Base-by-base conservation (phyloP, 108 stramenopile species). In the Nitzschia palea region DNA sequence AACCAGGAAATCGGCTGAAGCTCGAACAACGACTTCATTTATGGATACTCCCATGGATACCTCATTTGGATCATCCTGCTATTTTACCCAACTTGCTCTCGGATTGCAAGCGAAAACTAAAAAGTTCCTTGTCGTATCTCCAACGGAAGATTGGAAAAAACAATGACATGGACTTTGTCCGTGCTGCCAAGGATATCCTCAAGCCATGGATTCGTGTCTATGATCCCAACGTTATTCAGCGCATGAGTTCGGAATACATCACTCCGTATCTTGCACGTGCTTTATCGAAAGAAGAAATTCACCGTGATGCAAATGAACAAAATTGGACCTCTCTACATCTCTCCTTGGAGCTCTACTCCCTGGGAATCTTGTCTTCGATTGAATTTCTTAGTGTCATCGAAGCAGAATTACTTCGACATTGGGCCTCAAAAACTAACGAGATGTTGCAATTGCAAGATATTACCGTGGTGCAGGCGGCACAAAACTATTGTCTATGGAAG, bases 1-100 rank as follows among this genome's bases (percentile, higher is more conserved):
- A 28, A 65, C 47, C 10, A 4, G 34, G 43, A 26, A 45, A 47
- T 8, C 35, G 26, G 4, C 2, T 14, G 26, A 8, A 10, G 17
- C n/a, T 83, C 4, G 40, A 72, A 26, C 62, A 76, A 54, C 78
- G 82, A 4, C 60, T 89, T 33, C 81, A 91, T 74, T 42, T 65
- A 2, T 91, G 87, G 89, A 77, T 94, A 23, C 55, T 94, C 32
- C 93, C 90, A 23, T 94, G 93, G 93, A 35, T 94, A 26, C 85
- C 79, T 4, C 79, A 88, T 70, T 71, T 94, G 20, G 80, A 82
- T 45, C 66, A 81, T 57, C 74, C 70, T 15, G 68, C 78, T 0
- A 45, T 78, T 25, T 33, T 89, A 2, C 78, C 86, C 30, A 69
- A 73, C 6, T 54, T 94, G 14, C 17, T 88, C 9, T 32, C 74